These are phyloP conservation scores for Corylus heterophylla DNA, from an alignment of 306 rosid species.

Conservation along the genomic window DNA sequence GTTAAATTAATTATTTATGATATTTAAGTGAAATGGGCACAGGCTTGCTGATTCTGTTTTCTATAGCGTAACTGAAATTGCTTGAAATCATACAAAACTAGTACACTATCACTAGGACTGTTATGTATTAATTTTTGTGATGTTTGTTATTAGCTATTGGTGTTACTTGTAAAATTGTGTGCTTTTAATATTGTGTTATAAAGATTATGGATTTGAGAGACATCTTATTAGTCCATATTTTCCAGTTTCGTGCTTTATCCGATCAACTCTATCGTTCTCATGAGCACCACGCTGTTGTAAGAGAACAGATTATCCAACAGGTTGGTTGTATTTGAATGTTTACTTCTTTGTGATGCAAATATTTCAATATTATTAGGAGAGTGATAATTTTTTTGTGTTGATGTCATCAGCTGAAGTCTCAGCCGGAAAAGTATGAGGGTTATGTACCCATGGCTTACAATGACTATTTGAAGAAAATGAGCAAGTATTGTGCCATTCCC, in stretches of 20 bases:
- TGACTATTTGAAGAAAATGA: conserved; percentile 83
- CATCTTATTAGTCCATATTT: conserved; percentile 31
- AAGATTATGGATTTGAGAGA: conserved; percentile 4
- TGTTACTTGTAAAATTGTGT: not conserved
- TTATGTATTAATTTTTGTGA: conserved; percentile 1
- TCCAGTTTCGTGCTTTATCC: conserved; percentile 91
- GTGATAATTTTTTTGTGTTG: conserved; percentile 17
- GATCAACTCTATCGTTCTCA: conserved; percentile 94
- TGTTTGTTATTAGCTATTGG: not conserved
- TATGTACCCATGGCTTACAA: conserved; percentile 83
- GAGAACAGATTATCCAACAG: conserved; percentile 83
- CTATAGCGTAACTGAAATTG: not conserved
- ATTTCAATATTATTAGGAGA: not conserved
- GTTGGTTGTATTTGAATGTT: conserved; percentile 42
- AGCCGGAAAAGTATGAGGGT: conserved; percentile 60
- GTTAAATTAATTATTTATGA: not conserved
- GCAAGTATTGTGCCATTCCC: conserved; percentile 57
- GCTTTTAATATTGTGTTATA: not conserved
- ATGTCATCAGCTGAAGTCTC: conserved; percentile 56
- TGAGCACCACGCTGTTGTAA: conserved; percentile 72
- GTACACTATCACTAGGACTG: not conserved
- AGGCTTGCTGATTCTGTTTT: not conserved
- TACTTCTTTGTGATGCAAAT: not conserved
- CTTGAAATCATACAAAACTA: not conserved
- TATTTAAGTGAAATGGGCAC: not conserved